Evolutionary conservation across 495 filamentous ascomycete genomes (phyloP).

Genomic region (Baudoinia panamericana): DNA sequence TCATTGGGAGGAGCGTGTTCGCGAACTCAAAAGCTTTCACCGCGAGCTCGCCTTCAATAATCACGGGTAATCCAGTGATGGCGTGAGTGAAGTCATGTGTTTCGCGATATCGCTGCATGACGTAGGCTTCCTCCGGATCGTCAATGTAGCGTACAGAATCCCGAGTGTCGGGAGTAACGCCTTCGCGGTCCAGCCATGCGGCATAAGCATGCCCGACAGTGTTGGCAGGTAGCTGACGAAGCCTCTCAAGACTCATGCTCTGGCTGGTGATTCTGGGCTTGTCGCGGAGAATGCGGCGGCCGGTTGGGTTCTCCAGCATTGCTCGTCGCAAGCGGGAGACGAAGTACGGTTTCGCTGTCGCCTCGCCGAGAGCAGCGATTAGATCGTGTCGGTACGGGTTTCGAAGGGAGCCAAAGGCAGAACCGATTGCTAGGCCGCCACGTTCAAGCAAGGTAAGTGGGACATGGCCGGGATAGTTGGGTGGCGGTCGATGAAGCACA

Average conservation of each 20-base stretch:
- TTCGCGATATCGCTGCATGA: constrained; percentile 96
- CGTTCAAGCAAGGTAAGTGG: constrained; percentile 71
- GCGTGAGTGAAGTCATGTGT: constrained; percentile 99
- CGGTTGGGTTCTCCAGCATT: constrained; percentile 75
- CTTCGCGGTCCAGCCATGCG: constrained; percentile 80
- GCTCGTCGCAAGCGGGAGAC: constrained; percentile 80
- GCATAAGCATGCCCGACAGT: constrained; percentile 79
- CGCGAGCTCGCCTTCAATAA: constrained; percentile 85
- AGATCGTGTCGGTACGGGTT: constrained; percentile 80
- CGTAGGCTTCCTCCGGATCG: constrained; percentile 88
- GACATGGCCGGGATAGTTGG: constrained; percentile 83
- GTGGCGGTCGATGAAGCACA: constrained; percentile 61
- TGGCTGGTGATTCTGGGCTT: constrained; percentile 76
- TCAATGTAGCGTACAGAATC: constrained; percentile 75
- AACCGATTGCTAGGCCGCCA: constrained; percentile 64
- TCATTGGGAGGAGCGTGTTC: constrained; percentile 91
- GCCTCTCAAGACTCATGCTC: constrained; percentile 53
- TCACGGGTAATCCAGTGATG: constrained; percentile 77
- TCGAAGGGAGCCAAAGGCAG: constrained; percentile 62
- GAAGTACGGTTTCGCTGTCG: constrained; percentile 89
- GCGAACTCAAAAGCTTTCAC: constrained; percentile 94
- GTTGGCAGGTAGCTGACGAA: constrained; percentile 57
- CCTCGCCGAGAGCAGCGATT: constrained; percentile 84
- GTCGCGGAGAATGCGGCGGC: constrained; percentile 81
- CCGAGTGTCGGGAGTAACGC: constrained; percentile 83